Evolutionary conservation across 106 monocot genomes (phyloP).

Genomic region (Platanthera zijinensis): DNA sequence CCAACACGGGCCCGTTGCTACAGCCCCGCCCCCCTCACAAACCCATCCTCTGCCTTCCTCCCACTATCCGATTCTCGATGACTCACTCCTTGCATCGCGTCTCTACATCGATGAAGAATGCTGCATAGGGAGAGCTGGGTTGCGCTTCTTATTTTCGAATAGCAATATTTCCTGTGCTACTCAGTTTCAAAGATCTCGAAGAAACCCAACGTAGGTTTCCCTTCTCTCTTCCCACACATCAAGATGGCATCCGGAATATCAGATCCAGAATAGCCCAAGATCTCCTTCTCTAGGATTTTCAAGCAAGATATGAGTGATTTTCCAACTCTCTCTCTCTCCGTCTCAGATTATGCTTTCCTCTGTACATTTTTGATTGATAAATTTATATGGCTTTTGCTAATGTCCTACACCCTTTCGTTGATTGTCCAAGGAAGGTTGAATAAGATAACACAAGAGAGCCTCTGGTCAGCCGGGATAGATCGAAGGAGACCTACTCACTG

Average conservation of each 20-base stretch:
- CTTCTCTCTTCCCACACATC: not conserved
- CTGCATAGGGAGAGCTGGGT: no score
- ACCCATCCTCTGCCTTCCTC: no score
- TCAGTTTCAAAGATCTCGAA: not conserved
- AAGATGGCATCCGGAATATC: not conserved
- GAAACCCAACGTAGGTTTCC: not conserved
- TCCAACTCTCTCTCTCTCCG: no score
- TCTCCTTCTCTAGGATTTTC: no score
- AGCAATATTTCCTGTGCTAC: not conserved
- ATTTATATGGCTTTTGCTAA: not conserved
- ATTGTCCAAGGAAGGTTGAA: slow-evolving; percentile 15
- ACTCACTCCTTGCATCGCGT: no score
- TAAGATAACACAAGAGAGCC: slow-evolving; percentile 34
- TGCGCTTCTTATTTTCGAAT: no score
- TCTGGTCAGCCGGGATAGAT: slow-evolving; percentile 16
- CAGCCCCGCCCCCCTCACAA: no score
- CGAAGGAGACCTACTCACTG: slow-evolving; percentile 44
- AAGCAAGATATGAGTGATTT: no score
- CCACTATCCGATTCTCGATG: no score
- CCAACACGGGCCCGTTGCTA: no score
- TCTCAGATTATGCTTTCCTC: no score
- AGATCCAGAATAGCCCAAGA: slow-evolving; percentile 6
- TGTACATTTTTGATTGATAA: not conserved
- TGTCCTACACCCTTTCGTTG: not conserved
- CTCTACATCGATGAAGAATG: no score